Percentiles rank a stretch among this genome's conserved stretches.
These are phyloP conservation scores for Phalaenopsis hybrid DNA, from an alignment of 116 monocot genomes.

Conservation along the genomic window DNA sequence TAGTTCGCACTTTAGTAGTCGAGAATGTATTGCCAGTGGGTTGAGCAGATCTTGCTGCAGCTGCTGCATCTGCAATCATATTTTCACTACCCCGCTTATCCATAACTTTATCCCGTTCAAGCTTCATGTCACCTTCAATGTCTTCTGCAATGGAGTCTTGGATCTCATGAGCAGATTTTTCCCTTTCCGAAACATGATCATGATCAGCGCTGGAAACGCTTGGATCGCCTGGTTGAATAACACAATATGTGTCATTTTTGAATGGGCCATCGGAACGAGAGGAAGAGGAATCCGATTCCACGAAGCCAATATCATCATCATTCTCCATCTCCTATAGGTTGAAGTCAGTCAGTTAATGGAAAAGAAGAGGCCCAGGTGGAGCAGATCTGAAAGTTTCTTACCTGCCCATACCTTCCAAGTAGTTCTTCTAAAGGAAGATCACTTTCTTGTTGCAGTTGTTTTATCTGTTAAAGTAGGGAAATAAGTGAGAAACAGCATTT, in stretches of 20 bases:
- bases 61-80: conserved; percentile 95
- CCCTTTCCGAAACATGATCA: neutral
- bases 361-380: neutral
- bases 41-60: conserved; percentile 97
- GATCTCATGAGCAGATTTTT: conserved; percentile 12
- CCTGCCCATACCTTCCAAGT: conserved; percentile 87
- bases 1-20: conserved; percentile 93
- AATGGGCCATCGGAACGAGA: conserved; percentile 35
- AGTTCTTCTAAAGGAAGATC: conserved; percentile 77
- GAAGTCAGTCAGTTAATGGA: neutral
- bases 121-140: conserved; percentile 4
- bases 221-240: conserved; percentile 11
- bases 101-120: conserved; percentile 15
- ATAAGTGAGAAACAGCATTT: neutral
- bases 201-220: conserved; percentile 3
- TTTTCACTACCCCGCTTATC: conserved; percentile 55
- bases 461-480: conserved; percentile 38
- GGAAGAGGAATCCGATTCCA: conserved; percentile 39
- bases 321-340: conserved; percentile 33
- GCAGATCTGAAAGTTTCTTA: conserved; percentile 20
- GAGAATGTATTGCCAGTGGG: conserved; percentile 99
- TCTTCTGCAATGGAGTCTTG: conserved; percentile 20
- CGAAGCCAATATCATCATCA: conserved; percentile 23
- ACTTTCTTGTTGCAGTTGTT: conserved; percentile 74
- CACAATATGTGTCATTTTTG: conserved; percentile 20